Evolutionary conservation across 1,284 basidiomycete genomes (phyloP).

Genomic region (Malassezia yamatoensis): DNA sequence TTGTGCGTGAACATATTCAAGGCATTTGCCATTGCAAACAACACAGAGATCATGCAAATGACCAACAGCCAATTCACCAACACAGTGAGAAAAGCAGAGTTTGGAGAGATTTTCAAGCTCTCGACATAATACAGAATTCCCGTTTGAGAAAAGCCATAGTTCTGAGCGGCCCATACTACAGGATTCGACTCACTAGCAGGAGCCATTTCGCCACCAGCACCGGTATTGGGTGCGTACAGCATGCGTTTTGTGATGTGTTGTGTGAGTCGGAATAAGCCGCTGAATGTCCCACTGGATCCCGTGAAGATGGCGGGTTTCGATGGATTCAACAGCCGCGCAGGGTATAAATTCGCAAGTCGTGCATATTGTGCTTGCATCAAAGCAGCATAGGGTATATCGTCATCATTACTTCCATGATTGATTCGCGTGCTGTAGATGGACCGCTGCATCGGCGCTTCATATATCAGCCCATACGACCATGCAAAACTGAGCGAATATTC

Average conservation of each 20-base stretch:
- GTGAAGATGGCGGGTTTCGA: conserved; percentile 10
- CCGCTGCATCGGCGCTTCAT: conserved; percentile 59
- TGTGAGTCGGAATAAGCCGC: neutral
- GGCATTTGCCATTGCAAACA: conserved; percentile 15
- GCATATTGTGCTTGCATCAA: conserved; percentile 24
- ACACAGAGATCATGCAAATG: conserved; percentile 24
- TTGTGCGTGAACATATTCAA: neutral
- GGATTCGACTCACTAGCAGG: conserved; percentile 11
- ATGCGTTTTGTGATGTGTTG: neutral
- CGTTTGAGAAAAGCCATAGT: conserved; percentile 18
- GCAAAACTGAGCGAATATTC: conserved; percentile 74
- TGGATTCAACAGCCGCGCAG: conserved; percentile 9
- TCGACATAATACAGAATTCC: conserved; percentile 34
- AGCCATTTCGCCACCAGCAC: conserved; percentile 31
- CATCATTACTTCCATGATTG: conserved; percentile 65
- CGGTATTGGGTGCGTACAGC: conserved; percentile 41
- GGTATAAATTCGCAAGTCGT: conserved; percentile 15
- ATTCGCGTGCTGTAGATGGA: conserved; percentile 72
- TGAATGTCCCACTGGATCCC: conserved; percentile 4
- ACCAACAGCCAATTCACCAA: conserved; percentile 34
- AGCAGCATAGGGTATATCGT: conserved; percentile 23
- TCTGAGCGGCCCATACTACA: conserved; percentile 21
- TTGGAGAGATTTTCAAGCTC: conserved; percentile 33
- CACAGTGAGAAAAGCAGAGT: conserved; percentile 38
- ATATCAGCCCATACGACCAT: conserved; percentile 77